These are phyloP conservation scores for Nicotiana attenuata DNA, from an alignment of 257 asterid genomes.

Conservation along the genomic window DNA sequence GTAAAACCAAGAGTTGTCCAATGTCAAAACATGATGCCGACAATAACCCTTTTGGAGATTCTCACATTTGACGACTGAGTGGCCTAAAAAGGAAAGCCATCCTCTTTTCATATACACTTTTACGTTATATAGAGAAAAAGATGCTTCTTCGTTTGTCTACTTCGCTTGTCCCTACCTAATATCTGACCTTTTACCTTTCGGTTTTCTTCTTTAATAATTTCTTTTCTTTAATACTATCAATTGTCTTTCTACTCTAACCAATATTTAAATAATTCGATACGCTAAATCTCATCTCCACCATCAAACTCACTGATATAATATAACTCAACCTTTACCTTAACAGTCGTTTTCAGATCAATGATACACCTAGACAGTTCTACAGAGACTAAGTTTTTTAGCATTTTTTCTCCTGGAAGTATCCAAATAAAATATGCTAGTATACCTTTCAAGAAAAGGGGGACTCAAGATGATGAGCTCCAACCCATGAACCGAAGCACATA, in stretches of 20 bases:
- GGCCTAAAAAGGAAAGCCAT: neutral
- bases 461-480: neutral
- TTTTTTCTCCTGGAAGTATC: neutral
- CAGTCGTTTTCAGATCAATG: no score
- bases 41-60: neutral
- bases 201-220: neutral
- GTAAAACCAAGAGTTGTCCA: neutral
- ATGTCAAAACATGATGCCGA: neutral
- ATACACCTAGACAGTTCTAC: no score
- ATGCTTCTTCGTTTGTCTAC: neutral
- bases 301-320: neutral
- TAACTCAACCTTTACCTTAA: neutral
- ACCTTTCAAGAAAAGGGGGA: neutral
- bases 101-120: neutral
- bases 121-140: neutral
- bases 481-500: neutral
- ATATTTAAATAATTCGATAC: no score
- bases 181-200: neutral
- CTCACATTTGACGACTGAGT: neutral
- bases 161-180: neutral
- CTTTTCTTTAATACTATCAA: neutral
- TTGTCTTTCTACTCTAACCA: no score
- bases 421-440: neutral
- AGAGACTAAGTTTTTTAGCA: neutral
- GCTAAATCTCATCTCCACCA: no score